Percentiles rank a stretch among this genome's conserved stretches.
Evolutionary conservation across 805 yeast genomes (phyloP).

Genomic region (Yamadazyma nakazawae): DNA sequence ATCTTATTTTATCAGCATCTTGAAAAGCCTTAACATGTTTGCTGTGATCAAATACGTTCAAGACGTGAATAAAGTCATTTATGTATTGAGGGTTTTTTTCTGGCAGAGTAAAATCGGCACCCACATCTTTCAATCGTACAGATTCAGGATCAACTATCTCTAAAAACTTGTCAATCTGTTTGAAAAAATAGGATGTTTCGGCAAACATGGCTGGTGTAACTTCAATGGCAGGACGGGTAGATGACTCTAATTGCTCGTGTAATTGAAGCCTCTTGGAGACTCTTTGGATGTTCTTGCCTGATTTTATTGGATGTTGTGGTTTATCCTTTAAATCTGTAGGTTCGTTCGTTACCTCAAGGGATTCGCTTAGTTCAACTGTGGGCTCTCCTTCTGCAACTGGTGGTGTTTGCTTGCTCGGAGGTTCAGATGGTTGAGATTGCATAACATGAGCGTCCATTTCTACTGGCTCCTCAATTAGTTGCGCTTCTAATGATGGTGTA

Average conservation of each 20-base stretch:
- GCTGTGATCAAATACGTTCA: conserved; percentile 4
- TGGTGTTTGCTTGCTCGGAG: too few species aligned
- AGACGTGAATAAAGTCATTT: conserved; percentile 7
- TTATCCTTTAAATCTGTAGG: not conserved
- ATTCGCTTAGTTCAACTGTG: too few species aligned
- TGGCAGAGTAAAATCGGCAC: not conserved
- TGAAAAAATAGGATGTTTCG: conserved; percentile 12
- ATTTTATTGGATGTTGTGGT: not conserved
- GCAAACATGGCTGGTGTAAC: conserved; percentile 9
- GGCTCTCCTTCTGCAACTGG: too few species aligned
- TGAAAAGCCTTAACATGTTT: not conserved
- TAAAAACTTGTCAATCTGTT: conserved; percentile 2
- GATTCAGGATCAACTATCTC: not conserved
- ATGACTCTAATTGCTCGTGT: conserved; percentile 6
- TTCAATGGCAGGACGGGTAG: conserved; percentile 7
- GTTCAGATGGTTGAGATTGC: too few species aligned
- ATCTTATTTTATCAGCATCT: conserved; percentile 1
- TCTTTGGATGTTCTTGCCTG: conserved; percentile 9
- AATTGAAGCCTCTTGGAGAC: conserved; percentile 15
- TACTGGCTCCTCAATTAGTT: too few species aligned
- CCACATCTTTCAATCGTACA: conserved; percentile 4
- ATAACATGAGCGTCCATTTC: too few species aligned
- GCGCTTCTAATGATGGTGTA: too few species aligned
- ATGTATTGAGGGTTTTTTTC: not conserved
- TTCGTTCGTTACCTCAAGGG: not conserved